Base-by-base conservation (phyloP, 2,329 filamentous ascomycete genomes). In the Colletotrichum sp. region DNA sequence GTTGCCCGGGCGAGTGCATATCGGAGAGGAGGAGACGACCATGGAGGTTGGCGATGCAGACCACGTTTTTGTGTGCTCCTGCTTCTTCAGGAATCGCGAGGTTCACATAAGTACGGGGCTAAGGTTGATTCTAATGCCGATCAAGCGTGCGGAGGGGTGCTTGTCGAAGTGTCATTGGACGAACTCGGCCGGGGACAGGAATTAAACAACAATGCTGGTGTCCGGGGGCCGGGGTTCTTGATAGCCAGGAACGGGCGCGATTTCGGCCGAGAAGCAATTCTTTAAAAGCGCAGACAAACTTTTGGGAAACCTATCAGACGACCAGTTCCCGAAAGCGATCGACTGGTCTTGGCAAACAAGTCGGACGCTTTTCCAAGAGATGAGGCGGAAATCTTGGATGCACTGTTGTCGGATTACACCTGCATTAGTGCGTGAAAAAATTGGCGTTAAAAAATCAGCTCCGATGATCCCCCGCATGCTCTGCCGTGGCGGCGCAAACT, bases 31-130 rank as follows among this genome's bases (percentile, higher is more conserved):
- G 32, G 21, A 59, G 32, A 49, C 7, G 28, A 5, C 59, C 60
- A 36, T 32, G 16, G 32, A 55, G 52, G n/a, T 39, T 72, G 62
- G 36, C 44, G 69, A 72, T 72, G 63, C 24, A 39, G 64, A 30
- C 57, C 32, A 68, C 60, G 34, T n/a, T 66, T 30, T 28, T 59
- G 9, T 24, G 9, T 9, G 59, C 74, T 76, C 74, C 75, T 77
- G 67, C 75, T 77, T 63, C 24, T 75, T 77, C 67, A 32, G 75
- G 75, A 57, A 74, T 77, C 75, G 71, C 16, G 60, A 71, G 52
- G n/a, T 63, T 71, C 30, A 18, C 66, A 57, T 26, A 36, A 67
- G 60, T 67, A 44, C 66, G 65, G 60, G 52, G 71, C 71, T 70
- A 76, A 72, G 2, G 39, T 49, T 16, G 28, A 32, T n/a, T 60